A percentile compares a stretch with the other conserved stretches of the same genome.
These are phyloP conservation scores for Orobanche coerulescens DNA, from an alignment of 257 asterid species.

Conservation along the genomic window DNA sequence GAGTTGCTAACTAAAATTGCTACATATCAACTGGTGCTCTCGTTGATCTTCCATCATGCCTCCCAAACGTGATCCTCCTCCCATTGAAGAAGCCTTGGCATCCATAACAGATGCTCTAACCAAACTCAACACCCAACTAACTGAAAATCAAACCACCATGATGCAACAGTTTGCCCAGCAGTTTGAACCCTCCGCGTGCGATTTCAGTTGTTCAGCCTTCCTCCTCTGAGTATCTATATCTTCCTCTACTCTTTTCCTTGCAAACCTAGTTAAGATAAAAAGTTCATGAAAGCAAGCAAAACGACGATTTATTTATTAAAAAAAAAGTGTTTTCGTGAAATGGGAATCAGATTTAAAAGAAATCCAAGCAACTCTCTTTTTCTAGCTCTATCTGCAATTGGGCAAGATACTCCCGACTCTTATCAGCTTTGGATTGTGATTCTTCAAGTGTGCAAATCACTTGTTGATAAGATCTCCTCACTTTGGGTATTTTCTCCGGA, in stretches of 20 bases:
- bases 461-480: conserved; percentile 50
- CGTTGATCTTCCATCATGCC: no score
- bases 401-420: conserved; percentile 48
- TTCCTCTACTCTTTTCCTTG: conserved; percentile 81
- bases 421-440: conserved; percentile 58
- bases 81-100: no score
- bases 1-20: no score
- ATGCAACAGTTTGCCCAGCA: no score
- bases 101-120: no score
- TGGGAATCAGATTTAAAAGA: neutral
- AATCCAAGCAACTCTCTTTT: conserved; percentile 60
- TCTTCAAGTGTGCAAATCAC: conserved; percentile 54
- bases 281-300: conserved; percentile 12
- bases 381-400: conserved; percentile 85
- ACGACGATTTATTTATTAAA: no score
- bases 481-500: conserved; percentile 57
- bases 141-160: no score
- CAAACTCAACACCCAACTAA: no score
- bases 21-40: no score
- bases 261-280: conserved; percentile 42
- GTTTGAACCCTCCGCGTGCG: conserved; percentile 58
- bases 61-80: no score
- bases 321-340: no score
- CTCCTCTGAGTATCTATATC: conserved; percentile 62
- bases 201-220: conserved; percentile 50